Base-by-base conservation (phyloP, 2,329 filamentous ascomycete species). In the Pestalotiopsis sp. region DNA sequence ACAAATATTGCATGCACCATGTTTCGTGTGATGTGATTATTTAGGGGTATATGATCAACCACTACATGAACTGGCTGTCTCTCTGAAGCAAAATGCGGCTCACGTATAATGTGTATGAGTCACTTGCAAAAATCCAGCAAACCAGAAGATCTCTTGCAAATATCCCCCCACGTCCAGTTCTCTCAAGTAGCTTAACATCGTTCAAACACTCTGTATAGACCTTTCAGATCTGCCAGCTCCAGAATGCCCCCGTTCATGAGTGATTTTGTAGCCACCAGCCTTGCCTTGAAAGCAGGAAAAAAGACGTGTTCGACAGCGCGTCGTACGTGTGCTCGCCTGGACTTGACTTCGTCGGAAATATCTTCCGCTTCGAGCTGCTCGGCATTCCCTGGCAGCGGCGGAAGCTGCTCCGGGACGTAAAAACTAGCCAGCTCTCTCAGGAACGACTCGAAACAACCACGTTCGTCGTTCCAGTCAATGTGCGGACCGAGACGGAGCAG, bases 161-260 rank as follows among this genome's bases (percentile, higher is more conserved):
- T 52, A 41, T 62, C 2, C 2, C 36, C 36, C 17, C 27, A 20
- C 20, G 27, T 63, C 14, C 17, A 27, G n/a, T 20, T 36, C 12
- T 36, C 11, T 7, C 14, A 66, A 6, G 67, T 52, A 17, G 9
- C 25, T 88, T 79, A 98, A 79, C 96, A 98, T 67, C 96, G 85
- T 81, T 99, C 96, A 84, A 99, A 99, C 2, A 98, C 95, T 60
- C 93, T 86, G 80, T 99, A 99, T 68, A 99, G 78, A 0, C 95
- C 94, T 80, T 97, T 98, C 69, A 98, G 80, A 81, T 97, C 94
- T 2, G 96, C 95, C 63, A 97, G 90, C 80, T 99, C 95, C 61
- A 97, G 82, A 12, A 97, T 89, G 9, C 85, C 87, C 0, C 90
- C 92, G 64, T 90, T 89, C 81, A 97, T 88, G 74, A 98, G 81